Evolutionary conservation across 1,284 basidiomycete species (phyloP).

Genomic region (Apiotrichum veenhuisii): DNA sequence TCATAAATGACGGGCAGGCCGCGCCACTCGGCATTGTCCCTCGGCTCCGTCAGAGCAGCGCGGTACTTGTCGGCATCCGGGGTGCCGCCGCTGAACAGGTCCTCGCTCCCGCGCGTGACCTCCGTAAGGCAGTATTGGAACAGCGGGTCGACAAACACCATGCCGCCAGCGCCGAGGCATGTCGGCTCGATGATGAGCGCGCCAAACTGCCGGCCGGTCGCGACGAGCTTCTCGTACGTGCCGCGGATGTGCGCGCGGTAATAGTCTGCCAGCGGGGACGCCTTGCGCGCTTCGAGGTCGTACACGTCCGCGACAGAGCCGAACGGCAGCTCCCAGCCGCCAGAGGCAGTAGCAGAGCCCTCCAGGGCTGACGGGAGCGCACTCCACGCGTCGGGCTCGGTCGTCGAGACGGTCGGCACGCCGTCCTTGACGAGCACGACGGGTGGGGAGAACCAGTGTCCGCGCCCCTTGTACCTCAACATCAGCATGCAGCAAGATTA

Average conservation of each 20-base stretch:
- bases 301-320: constrained; percentile 64
- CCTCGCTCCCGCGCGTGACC: constrained; percentile 60
- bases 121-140: constrained; percentile 88
- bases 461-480: constrained; percentile 69
- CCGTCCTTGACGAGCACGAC: constrained; percentile 67
- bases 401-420: constrained; percentile 58
- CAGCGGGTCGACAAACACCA: constrained; percentile 96
- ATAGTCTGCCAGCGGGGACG: constrained; percentile 59
- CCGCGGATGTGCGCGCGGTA: constrained; percentile 64
- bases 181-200: constrained; percentile 88
- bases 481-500: not conserved
- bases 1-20: constrained; percentile 91
- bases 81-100: constrained; percentile 48
- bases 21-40: constrained; percentile 49
- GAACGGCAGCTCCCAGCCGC: constrained; percentile 43
- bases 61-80: not conserved
- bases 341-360: not conserved
- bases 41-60: not conserved
- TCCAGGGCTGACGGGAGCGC: constrained; percentile 24
- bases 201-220: constrained; percentile 52
- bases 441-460: constrained; percentile 90
- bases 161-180: constrained; percentile 92
- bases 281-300: constrained; percentile 63
- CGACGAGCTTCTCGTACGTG: constrained; percentile 56
- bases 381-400: constrained; percentile 46